Percentiles rank a stretch among this genome's conserved stretches.
These are phyloP conservation scores for Eucalyptus rudis DNA, from an alignment of 345 rosid genomes.

Conservation along the genomic window DNA sequence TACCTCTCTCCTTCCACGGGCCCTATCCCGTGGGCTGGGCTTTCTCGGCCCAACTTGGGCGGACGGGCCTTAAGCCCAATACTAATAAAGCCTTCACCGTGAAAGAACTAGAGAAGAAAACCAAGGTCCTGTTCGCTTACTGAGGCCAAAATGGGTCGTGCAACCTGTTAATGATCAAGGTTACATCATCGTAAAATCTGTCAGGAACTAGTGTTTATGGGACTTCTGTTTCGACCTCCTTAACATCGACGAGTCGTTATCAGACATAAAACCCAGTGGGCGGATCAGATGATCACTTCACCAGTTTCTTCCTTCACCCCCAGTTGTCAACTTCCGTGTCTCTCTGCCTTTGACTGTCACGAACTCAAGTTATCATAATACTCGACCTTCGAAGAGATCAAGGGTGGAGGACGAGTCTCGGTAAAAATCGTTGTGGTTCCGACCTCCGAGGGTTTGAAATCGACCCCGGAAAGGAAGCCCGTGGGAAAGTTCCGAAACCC, in stretches of 20 bases:
- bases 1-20: too few relatives aligned
- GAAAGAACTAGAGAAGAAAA: neutral
- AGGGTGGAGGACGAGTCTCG: neutral
- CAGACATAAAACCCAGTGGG: too few relatives aligned
- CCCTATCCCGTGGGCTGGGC: too few relatives aligned
- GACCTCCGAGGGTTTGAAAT: neutral
- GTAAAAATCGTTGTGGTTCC: neutral
- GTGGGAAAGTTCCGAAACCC: neutral
- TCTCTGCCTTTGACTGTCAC: neutral
- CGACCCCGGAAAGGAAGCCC: neutral
- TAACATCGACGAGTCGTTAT: neutral
- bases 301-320: neutral
- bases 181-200: neutral
- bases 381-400: neutral
- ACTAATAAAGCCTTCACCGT: too few relatives aligned
- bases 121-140: neutral
- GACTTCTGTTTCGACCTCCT: neutral
- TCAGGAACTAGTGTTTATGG: neutral
- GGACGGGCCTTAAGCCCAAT: too few relatives aligned
- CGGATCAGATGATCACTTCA: too few relatives aligned
- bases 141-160: neutral
- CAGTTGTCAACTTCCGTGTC: neutral
- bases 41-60: too few relatives aligned
- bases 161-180: neutral
- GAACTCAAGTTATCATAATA: neutral